phyloP scores from a whole-genome alignment of 306 rosid species.

The Cicer chorassanicum region DNA sequence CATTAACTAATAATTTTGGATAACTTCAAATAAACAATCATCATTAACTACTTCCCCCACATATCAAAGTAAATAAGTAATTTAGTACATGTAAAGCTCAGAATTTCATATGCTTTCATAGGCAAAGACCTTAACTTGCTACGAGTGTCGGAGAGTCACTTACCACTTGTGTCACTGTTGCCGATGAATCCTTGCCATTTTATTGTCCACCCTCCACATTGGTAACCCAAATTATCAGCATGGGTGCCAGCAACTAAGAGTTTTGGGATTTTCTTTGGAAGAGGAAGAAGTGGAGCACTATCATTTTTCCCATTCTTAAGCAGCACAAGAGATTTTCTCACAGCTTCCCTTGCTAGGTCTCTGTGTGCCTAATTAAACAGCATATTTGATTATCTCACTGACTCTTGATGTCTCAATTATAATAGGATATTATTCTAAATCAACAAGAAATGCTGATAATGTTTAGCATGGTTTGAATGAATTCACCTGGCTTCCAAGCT shows the following conservation, averaged over 20 bases:
- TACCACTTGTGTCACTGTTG: conserved; percentile 77
- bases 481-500: conserved; percentile 92
- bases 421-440: conserved; percentile 37
- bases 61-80: background rate
- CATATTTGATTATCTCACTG: conserved; percentile 32
- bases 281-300: conserved; percentile 75
- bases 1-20: background rate
- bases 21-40: conserved; percentile 3
- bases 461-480: conserved; percentile 34
- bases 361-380: conserved; percentile 70
- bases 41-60: background rate
- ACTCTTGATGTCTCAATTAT: conserved; percentile 26
- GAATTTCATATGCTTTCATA: conserved; percentile 1
- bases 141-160: conserved; percentile 43
- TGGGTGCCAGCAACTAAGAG: conserved; percentile 84
- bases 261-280: conserved; percentile 71
- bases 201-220: conserved; percentile 99
- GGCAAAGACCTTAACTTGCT: conserved; percentile 3
- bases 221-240: conserved; percentile 95
- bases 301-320: conserved; percentile 87
- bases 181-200: conserved; percentile 93
- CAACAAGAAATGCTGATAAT: conserved; percentile 15
- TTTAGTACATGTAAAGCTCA: background rate
- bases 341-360: conserved; percentile 95
- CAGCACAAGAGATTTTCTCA: conserved; percentile 86